A percentile compares a stretch with the other conserved stretches of the same genome.
These are phyloP conservation scores for Taphrina confusa DNA, from an alignment of 1,139 yeast species.

Conservation along the genomic window DNA sequence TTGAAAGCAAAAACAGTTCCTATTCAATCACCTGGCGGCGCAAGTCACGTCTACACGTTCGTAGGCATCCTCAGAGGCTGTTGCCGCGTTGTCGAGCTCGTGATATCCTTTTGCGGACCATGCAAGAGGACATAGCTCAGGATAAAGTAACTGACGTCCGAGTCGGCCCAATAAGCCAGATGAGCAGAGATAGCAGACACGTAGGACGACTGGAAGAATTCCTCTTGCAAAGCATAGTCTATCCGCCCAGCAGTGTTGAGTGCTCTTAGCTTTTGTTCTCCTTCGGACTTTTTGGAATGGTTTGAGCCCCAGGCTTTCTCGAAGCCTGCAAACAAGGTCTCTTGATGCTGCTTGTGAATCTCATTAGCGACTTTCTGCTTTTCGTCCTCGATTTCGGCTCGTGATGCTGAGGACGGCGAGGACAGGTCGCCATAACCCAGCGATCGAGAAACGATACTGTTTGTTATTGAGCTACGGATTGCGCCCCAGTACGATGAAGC, in stretches of 20 bases:
- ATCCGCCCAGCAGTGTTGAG: constrained; percentile 73
- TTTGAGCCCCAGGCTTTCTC: constrained; percentile 42
- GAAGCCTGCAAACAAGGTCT: constrained; percentile 39
- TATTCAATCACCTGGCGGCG: no score
- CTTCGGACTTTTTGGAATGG: constrained; percentile 41
- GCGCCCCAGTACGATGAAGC: constrained; percentile 54
- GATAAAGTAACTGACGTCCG: constrained; percentile 78
- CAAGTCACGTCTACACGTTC: no score
- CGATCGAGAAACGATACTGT: constrained; percentile 39
- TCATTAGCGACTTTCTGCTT: constrained; percentile 22
- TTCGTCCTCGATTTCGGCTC: constrained; percentile 22
- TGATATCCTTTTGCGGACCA: not conserved
- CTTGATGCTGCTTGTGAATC: constrained; percentile 28
- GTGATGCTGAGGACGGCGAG: constrained; percentile 14
- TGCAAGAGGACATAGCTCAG: constrained; percentile 46
- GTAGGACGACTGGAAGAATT: constrained; percentile 68
- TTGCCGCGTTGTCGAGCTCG: not conserved
- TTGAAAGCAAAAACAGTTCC: no score
- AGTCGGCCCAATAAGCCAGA: constrained; percentile 82
- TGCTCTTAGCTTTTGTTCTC: constrained; percentile 46
- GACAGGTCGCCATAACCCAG: constrained; percentile 39
- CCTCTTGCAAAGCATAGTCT: constrained; percentile 78
- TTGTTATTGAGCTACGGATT: constrained; percentile 40
- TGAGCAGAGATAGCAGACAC: constrained; percentile 84
- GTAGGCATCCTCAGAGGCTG: constrained; percentile 6